Evolutionary conservation across 495 filamentous ascomycete genomes (phyloP), one percentile per base, ranked within the genome.

Genomic region (Barbatosphaeria neglecta): DNA sequence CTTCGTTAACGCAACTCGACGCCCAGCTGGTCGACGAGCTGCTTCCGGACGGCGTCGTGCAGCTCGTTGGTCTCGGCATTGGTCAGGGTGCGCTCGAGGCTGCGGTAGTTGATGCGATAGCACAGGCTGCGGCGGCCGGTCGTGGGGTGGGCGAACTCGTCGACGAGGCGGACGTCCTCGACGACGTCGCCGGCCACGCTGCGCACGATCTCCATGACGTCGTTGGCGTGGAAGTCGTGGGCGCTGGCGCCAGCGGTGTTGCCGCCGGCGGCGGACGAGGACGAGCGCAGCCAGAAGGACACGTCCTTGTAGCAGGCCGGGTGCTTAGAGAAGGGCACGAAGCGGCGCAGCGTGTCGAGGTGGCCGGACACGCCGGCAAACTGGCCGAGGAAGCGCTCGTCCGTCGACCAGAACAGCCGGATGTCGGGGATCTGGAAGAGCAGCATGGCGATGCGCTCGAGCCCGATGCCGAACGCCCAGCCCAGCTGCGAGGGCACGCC

Each of bases 341-440:
- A 97, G 23, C 76, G 77, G 47, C 73, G 74, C 50, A 94, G 73
- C 37, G 40, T 45, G 3, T 47, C 58, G 16, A 72, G 50, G 41
- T 64, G 42, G 20, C 74, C 65, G 16, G 74, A 77, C 0, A 81
- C 71, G 5, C 73, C 70, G 0, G 53, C 54, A 66, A 98, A 98
- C 60, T 98, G 92, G 5, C 61, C 63, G 23, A 93, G 63, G 63
- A 97, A 98, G 9, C 92, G 77, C 51, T 69, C 50, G 55, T 98
- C 92, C 41, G 70, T 65, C 9, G 85, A 92, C 93, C 92, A 98
- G 68, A 98, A 97, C 8, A 97, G 80, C n/a, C 92, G 80, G 51
- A 98, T 98, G 54, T 98, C 92, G 0, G 90, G 87, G 41, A 98
- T 93, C 39, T 83, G 81, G 65, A 95, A 98, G 5, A 98, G 75